These are phyloP conservation scores for Juglanconis juglandina DNA, from an alignment of 2,329 filamentous ascomycete genomes.

Conservation along the genomic window DNA sequence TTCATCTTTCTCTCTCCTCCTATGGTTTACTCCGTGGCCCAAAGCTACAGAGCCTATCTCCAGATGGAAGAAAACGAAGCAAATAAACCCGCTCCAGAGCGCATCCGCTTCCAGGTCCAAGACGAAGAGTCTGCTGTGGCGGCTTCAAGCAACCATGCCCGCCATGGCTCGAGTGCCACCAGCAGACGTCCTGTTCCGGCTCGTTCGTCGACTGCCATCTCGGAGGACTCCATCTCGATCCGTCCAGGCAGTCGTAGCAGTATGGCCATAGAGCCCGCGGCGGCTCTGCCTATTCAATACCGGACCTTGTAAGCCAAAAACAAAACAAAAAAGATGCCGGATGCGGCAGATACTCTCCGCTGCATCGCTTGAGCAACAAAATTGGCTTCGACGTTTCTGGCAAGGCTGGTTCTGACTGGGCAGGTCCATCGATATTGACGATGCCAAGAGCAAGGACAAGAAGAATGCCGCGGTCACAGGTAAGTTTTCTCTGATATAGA, in stretches of 20 bases:
- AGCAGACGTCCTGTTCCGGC: background rate
- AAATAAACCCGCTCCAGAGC: slow-evolving; percentile 3
- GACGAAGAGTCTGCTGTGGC: slow-evolving; percentile 2
- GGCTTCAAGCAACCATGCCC: background rate
- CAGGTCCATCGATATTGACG: slow-evolving; percentile 54
- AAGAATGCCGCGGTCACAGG: slow-evolving; percentile 44
- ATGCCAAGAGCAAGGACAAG: slow-evolving; percentile 47
- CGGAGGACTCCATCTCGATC: slow-evolving; percentile 11
- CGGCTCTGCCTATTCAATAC: slow-evolving; percentile 51
- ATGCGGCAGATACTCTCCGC: background rate
- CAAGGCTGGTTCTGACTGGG: slow-evolving; percentile 12
- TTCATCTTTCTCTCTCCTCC: too few relatives aligned
- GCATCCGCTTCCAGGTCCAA: slow-evolving; percentile 11
- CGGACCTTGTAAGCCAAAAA: slow-evolving; percentile 43
- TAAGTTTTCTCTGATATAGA: slow-evolving; percentile 21
- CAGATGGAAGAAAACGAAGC: slow-evolving; percentile 4
- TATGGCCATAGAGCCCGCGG: slow-evolving; percentile 35
- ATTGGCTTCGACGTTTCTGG: slow-evolving; percentile 5
- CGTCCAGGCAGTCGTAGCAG: background rate
- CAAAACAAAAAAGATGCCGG: background rate
- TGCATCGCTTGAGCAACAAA: background rate
- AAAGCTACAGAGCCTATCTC: slow-evolving; percentile 9
- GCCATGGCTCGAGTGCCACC: background rate
- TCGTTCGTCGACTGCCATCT: slow-evolving; percentile 9
- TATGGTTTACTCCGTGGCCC: slow-evolving; percentile 9